Evolutionary conservation across 2,329 filamentous ascomycete genomes (phyloP), one percentile per base, ranked within the genome.

Genomic region (Pezicula radicicola): DNA sequence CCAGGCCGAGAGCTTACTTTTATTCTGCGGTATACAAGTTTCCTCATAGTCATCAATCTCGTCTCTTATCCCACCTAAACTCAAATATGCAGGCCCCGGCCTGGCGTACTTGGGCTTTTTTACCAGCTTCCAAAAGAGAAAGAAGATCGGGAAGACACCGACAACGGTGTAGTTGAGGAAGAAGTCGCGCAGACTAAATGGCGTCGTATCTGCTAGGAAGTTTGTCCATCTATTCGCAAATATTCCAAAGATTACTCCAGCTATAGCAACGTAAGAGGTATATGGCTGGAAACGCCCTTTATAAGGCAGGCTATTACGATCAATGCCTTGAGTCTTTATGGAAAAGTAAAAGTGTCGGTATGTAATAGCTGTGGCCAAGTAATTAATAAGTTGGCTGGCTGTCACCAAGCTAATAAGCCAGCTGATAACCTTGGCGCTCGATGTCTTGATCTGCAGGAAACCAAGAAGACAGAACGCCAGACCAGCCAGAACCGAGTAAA

Each of bases 361-460:
- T 0, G 87, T 87, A 49, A 83, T 77, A 61, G 81, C 83, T 66
- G 88, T 84, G 63, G 83, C 80, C 25, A 77, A 77, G 66, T 86
- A 90, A 68, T 88, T 87, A 68, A 91, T 84, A 13, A 88, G 76
- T 63, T 89, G 87, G 0, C 86, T 88, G 0, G 88, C 86, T 15
- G 88, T 89, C n/a, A 89, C 72, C 60, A 89, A 70, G 56, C 70
- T 71, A 4, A 68, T 68, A 48, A 73, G 65, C 69, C 70, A 72
- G 53, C 66, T 70, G 56, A 73, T 69, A 6, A 73, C 70, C 27
- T 65, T 62, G 16, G 61, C 64, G 2, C 60, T 60, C 36, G 63
- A 79, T 1, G 84, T 79, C 53, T 77, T 76, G 54, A 81, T 77
- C 9, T 81, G 84, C 25, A 93, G 77, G 66, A 91, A 93, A 4